Evolutionary conservation across 306 rosid genomes (phyloP).

Genomic region (Cucurbita argyrosperma): DNA sequence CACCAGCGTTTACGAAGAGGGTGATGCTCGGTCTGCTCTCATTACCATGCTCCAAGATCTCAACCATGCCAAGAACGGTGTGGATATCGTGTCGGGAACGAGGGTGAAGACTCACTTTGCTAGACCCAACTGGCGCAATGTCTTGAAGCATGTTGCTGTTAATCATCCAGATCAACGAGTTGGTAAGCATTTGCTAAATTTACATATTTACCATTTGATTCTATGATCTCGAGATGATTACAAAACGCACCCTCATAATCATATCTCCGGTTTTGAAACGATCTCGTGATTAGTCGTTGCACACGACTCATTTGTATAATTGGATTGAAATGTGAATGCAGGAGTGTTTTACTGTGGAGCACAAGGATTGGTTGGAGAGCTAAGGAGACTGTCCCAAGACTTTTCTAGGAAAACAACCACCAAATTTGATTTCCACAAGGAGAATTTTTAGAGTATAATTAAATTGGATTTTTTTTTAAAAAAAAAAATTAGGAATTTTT

Average conservation of each 20-base stretch:
- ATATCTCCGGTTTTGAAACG: too few relatives aligned
- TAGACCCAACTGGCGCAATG: constrained; percentile 70
- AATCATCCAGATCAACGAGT: constrained; percentile 52
- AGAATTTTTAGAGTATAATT: constrained; percentile 42
- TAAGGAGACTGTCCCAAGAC: constrained; percentile 49
- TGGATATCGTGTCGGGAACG: constrained; percentile 70
- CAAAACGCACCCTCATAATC: background rate
- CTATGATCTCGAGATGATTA: background rate
- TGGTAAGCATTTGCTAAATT: constrained; percentile 31
- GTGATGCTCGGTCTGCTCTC: constrained; percentile 75
- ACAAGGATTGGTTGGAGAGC: constrained; percentile 48
- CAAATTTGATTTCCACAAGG: constrained; percentile 78
- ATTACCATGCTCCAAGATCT: constrained; percentile 81
- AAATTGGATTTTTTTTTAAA: background rate
- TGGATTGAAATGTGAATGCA: constrained; percentile 2
- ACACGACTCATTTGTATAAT: background rate
- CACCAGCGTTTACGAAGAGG: constrained; percentile 85
- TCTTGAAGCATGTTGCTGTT: constrained; percentile 45
- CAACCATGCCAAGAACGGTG: constrained; percentile 66
- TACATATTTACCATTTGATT: background rate
- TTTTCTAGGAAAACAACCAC: constrained; percentile 69
- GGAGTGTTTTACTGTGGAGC: constrained; percentile 91
- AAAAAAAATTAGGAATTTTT: background rate
- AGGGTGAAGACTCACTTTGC: constrained; percentile 78
- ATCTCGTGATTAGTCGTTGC: too few relatives aligned